Evolutionary conservation across 139 green algal species (phyloP).

Genomic region (Chlamydomonas sp.): DNA sequence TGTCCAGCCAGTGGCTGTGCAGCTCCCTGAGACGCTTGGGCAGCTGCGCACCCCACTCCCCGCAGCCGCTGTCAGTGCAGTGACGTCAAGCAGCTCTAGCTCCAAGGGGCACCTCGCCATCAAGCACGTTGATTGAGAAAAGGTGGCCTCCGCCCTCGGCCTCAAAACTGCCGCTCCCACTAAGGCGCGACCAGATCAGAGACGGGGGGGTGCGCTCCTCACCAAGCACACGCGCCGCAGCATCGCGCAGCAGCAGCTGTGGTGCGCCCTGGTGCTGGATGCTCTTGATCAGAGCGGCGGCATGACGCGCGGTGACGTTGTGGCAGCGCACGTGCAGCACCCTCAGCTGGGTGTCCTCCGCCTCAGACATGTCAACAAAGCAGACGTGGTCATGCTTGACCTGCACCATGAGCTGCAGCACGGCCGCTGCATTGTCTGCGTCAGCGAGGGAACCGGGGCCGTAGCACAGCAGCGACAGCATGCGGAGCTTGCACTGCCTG

Average conservation of each 20-base stretch:
- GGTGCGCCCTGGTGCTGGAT: no score
- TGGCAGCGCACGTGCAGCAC: constrained; percentile 20
- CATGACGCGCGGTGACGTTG: constrained; percentile 12
- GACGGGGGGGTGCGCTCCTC: no score
- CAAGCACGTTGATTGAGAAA: constrained; percentile 43
- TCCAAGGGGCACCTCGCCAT: constrained; percentile 29
- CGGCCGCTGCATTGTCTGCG: background rate
- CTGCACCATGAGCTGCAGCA: constrained; percentile 22
- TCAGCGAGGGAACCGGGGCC: background rate
- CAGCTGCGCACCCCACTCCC: constrained; percentile 29
- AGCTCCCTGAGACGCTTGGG: constrained; percentile 31
- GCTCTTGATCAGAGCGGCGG: constrained; percentile 6
- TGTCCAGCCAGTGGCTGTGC: constrained; percentile 45
- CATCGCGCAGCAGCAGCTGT: no score
- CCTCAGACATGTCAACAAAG: background rate
- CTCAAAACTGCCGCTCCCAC: no score
- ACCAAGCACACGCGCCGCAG: no score
- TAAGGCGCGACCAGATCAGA: no score
- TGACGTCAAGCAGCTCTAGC: constrained; percentile 39
- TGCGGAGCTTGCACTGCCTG: constrained; percentile 17
- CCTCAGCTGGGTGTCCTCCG: constrained; percentile 2
- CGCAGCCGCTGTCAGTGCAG: constrained; percentile 10
- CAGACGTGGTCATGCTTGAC: constrained; percentile 34
- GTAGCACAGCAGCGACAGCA: constrained; percentile 13
- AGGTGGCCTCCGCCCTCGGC: constrained; percentile 23